These are phyloP conservation scores for Erysimum pusillum DNA, from an alignment of 441 rosid species.

Conservation along the genomic window DNA sequence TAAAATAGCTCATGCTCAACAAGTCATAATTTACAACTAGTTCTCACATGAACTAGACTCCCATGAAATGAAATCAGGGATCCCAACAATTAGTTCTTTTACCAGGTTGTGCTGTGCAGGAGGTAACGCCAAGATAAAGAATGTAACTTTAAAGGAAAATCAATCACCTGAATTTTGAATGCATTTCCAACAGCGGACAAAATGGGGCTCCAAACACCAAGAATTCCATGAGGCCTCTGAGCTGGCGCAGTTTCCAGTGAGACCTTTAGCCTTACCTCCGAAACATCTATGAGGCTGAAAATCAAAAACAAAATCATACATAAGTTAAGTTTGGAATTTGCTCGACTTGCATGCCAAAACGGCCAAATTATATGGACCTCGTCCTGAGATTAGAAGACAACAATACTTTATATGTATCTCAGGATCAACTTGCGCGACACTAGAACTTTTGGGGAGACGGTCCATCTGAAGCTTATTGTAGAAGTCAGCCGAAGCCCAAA, in stretches of 20 bases:
- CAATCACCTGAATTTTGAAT: slow-evolving; percentile 88
- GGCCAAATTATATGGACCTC: slow-evolving; percentile 15
- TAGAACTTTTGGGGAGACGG: slow-evolving; percentile 80
- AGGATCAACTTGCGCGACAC: slow-evolving; percentile 90
- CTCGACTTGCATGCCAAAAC: slow-evolving; percentile 32
- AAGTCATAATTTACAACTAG: slow-evolving; percentile 23
- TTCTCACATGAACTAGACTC: slow-evolving; percentile 14
- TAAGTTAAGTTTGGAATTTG: slow-evolving; percentile 23
- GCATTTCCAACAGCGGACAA: slow-evolving; percentile 99
- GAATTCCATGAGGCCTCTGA: slow-evolving; percentile 94
- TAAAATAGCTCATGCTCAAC: slow-evolving; percentile 17
- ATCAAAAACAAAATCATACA: slow-evolving; percentile 38
- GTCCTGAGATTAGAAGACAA: slow-evolving; percentile 37
- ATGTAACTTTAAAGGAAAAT: slow-evolving; percentile 29
- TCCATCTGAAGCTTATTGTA: slow-evolving; percentile 87
- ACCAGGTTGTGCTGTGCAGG: slow-evolving; percentile 29
- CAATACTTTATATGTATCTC: slow-evolving; percentile 93
- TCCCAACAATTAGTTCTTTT: slow-evolving; percentile 24
- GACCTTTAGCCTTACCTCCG: slow-evolving; percentile 92
- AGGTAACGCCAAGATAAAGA: slow-evolving; percentile 28
- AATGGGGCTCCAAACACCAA: slow-evolving; percentile 98
- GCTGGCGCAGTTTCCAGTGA: slow-evolving; percentile 92
- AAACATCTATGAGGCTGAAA: slow-evolving; percentile 95
- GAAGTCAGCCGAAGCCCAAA: slow-evolving; percentile 89
- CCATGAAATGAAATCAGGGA: slow-evolving; percentile 25